Conservation (phyloP, 1,139 yeast genomes). For the Ogataea hybrid region DNA sequence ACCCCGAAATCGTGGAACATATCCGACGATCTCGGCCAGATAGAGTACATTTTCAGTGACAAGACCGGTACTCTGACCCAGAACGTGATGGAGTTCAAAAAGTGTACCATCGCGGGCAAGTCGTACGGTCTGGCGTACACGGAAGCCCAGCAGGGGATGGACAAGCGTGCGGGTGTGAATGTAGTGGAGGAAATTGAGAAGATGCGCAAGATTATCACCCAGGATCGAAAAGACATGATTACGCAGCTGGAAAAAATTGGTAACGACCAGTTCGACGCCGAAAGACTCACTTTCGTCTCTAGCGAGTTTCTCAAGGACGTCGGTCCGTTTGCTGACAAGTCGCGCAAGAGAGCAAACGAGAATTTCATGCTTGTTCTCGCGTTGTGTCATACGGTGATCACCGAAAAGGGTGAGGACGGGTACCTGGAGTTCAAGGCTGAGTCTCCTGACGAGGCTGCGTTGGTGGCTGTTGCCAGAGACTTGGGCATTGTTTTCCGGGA, state of each 20-base stretch:
- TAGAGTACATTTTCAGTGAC: constrained; percentile 60
- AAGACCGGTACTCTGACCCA: constrained; percentile 63
- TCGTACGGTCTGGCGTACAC: constrained; percentile 61
- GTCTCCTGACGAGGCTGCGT: constrained; percentile 65
- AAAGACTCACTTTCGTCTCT: constrained; percentile 49
- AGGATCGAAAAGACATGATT: constrained; percentile 42
- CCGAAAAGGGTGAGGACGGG: constrained; percentile 44
- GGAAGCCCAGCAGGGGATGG: constrained; percentile 58
- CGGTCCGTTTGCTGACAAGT: constrained; percentile 26
- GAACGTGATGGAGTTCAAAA: constrained; percentile 59
- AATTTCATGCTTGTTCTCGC: constrained; percentile 55
- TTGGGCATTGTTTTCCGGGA: constrained; percentile 52
- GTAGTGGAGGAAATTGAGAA: constrained; percentile 45
- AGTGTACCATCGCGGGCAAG: constrained; percentile 49
- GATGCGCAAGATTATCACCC: constrained; percentile 40
- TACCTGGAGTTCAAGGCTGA: constrained; percentile 50
- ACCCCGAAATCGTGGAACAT: constrained; percentile 62
- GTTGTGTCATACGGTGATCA: constrained; percentile 58
- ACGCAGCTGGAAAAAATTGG: constrained; percentile 20
- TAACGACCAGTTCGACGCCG: constrained; percentile 36
- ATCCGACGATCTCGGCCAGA: constrained; percentile 64
- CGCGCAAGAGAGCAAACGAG: constrained; percentile 41
- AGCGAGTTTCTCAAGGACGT: constrained; percentile 43
- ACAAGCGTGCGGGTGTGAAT: constrained; percentile 54
- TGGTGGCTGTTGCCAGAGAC: constrained; percentile 59